Evolutionary conservation across 345 rosid species (phyloP).

Genomic region (Ceriops decandra): DNA sequence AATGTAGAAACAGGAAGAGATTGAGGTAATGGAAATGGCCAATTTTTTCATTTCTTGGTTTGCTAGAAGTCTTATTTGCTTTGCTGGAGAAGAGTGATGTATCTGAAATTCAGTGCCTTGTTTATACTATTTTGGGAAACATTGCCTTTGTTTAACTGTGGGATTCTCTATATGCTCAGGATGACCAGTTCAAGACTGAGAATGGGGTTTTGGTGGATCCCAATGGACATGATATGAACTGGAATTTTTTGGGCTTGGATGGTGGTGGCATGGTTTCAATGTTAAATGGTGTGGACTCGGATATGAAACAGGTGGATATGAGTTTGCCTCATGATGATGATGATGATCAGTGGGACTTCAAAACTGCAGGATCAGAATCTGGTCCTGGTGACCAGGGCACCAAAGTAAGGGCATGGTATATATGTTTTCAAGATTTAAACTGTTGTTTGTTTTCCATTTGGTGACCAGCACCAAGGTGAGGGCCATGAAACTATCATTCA

Average conservation of each 20-base stretch:
- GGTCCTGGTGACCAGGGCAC: slow-evolving; percentile 1
- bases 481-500: background rate
- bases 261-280: slow-evolving; percentile 1
- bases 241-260: slow-evolving; percentile 11
- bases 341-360: slow-evolving; percentile 36
- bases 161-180: slow-evolving; percentile 4
- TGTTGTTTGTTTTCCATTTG: background rate
- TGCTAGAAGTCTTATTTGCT: background rate
- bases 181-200: slow-evolving; percentile 11
- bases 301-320: slow-evolving; percentile 8
- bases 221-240: background rate
- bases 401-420: slow-evolving; percentile 7
- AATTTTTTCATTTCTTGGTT: background rate
- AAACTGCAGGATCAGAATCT: slow-evolving; percentile 27
- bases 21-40: background rate
- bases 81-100: background rate
- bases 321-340: slow-evolving; percentile 16
- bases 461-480: background rate
- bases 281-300: background rate
- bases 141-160: background rate
- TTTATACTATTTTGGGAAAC: no score
- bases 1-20: background rate
- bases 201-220: background rate
- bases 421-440: background rate
- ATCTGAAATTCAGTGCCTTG: no score